Evolutionary conservation across 2,329 filamentous ascomycete species (phyloP).

Genomic region (Epichloe sylvatica): DNA sequence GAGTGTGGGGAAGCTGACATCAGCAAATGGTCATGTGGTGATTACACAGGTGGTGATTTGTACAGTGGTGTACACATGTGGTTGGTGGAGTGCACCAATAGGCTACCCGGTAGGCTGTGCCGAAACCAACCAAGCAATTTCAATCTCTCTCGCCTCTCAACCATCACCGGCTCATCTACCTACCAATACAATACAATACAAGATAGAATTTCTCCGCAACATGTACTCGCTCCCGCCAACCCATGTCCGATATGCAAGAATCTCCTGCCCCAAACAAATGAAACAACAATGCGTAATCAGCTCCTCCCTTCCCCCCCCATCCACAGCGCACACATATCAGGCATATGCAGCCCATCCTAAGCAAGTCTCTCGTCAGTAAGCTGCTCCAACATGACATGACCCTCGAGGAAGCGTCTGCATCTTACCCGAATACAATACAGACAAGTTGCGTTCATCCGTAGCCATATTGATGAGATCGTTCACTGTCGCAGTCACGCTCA

Average conservation of each 20-base stretch:
- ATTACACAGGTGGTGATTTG: too few relatives aligned
- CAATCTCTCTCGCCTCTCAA: neutral
- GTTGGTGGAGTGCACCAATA: too few relatives aligned
- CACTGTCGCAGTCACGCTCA: slow-evolving; percentile 89
- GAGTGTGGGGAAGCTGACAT: neutral
- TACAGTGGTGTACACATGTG: too few relatives aligned
- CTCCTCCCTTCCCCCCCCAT: too few relatives aligned
- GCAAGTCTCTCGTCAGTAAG: slow-evolving; percentile 10
- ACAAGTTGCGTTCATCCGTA: slow-evolving; percentile 82
- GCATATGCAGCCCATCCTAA: slow-evolving; percentile 35
- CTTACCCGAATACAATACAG: slow-evolving; percentile 71
- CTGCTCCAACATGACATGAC: neutral
- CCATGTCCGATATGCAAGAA: neutral
- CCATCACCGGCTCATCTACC: neutral
- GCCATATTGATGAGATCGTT: slow-evolving; percentile 96
- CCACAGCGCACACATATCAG: slow-evolving; percentile 10
- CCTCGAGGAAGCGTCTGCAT: neutral
- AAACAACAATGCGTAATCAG: neutral
- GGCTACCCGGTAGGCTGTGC: too few relatives aligned
- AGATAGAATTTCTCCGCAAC: neutral
- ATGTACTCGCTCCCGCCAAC: neutral
- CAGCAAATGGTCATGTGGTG: too few relatives aligned
- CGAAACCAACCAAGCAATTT: too few relatives aligned
- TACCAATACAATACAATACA: neutral
- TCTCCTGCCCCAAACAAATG: neutral